These are phyloP conservation scores for Stemphylium vesicarium DNA, from an alignment of 2,329 filamentous ascomycete genomes.

Conservation along the genomic window DNA sequence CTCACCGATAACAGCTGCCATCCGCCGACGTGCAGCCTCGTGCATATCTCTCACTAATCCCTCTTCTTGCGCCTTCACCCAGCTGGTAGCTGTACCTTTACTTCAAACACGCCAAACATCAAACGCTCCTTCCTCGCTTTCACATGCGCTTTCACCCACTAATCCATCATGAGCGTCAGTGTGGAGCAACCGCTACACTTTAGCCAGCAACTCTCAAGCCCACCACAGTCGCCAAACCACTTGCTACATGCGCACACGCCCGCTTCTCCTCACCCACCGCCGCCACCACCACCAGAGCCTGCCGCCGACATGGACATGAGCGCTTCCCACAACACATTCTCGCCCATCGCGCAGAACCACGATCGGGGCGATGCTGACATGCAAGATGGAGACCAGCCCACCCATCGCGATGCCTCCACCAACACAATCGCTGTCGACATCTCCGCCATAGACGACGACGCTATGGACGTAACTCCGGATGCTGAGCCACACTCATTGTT, in stretches of 20 bases:
- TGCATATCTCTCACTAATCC: constrained; percentile 11
- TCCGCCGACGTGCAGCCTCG: constrained; percentile 17
- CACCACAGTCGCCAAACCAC: constrained; percentile 40
- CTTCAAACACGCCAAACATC: neutral
- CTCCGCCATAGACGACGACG: constrained; percentile 43
- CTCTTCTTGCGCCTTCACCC: constrained; percentile 9
- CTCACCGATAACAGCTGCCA: constrained; percentile 16
- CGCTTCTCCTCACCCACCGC: constrained; percentile 19
- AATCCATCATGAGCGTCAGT: constrained; percentile 49
- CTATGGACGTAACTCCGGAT: constrained; percentile 50
- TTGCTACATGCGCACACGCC: constrained; percentile 35
- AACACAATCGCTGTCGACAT: constrained; percentile 37
- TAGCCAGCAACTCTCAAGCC: constrained; percentile 42
- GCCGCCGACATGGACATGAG: constrained; percentile 43
- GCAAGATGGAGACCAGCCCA: constrained; percentile 34
- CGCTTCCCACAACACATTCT: constrained; percentile 39
- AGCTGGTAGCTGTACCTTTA: neutral
- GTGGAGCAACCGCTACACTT: constrained; percentile 49
- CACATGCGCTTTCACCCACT: constrained; percentile 19
- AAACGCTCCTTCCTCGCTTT: constrained; percentile 7
- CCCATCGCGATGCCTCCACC: constrained; percentile 14
- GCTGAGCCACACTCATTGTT: constrained; percentile 30
- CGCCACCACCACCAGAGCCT: constrained; percentile 25
- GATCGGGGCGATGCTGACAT: constrained; percentile 47
- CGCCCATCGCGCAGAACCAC: constrained; percentile 44